These are phyloP conservation scores for Apiospora phragmitis DNA, from an alignment of 2,329 filamentous ascomycete species.

Conservation along the genomic window DNA sequence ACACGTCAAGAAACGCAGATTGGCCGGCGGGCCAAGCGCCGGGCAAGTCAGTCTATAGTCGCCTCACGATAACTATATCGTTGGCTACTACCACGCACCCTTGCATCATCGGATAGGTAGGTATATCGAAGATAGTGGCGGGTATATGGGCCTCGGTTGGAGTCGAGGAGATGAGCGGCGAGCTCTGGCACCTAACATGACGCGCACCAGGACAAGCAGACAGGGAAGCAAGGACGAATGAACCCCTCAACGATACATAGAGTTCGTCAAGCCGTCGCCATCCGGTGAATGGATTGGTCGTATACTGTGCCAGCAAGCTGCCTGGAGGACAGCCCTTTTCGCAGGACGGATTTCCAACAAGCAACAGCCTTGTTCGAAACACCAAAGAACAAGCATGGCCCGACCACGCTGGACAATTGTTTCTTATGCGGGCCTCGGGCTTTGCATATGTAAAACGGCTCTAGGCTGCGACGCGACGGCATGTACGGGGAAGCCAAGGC, in stretches of 20 bases:
- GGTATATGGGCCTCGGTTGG: background rate
- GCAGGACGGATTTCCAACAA: background rate
- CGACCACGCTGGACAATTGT: background rate
- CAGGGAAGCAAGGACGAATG: background rate
- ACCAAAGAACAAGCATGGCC: background rate
- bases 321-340: too few species aligned
- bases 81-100: background rate
- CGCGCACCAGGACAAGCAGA: background rate
- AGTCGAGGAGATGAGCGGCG: background rate
- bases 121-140: background rate
- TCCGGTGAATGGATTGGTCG: background rate
- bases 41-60: background rate
- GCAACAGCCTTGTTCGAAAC: conserved; percentile 4
- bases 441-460: background rate
- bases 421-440: background rate
- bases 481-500: background rate
- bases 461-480: background rate
- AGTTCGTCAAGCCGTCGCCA: background rate
- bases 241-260: background rate
- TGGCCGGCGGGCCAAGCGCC: background rate
- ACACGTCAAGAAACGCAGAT: background rate
- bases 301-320: background rate
- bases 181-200: background rate
- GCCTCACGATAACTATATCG: conserved; percentile 6
- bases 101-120: background rate